These are phyloP conservation scores for Euphrasia confusa DNA, from an alignment of 257 asterid genomes.

Conservation along the genomic window DNA sequence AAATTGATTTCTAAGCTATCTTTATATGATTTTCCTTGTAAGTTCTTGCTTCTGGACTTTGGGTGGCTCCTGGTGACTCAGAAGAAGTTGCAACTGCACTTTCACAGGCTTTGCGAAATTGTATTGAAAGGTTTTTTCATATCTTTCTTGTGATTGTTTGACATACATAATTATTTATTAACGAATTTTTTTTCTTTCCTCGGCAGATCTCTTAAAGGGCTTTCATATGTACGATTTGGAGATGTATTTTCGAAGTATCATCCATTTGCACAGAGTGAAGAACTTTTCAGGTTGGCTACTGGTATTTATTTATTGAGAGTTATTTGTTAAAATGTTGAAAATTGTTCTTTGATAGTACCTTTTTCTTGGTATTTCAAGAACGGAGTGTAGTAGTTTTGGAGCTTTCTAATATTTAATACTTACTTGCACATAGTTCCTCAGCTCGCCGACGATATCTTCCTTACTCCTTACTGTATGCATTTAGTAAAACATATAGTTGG, in stretches of 20 bases:
- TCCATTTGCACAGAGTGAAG: slow-evolving; percentile 79
- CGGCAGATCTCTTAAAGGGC: slow-evolving; percentile 79
- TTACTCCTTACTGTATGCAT: slow-evolving; percentile 9
- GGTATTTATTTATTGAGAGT: slow-evolving; percentile 18
- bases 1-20: slow-evolving; percentile 20
- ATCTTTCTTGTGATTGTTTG: slow-evolving; percentile 27
- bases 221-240: slow-evolving; percentile 84
- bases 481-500: slow-evolving; percentile 19
- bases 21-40: slow-evolving; percentile 22
- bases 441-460: slow-evolving; percentile 20
- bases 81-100: slow-evolving; percentile 95
- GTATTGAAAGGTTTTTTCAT: slow-evolving; percentile 67
- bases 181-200: slow-evolving; percentile 28
- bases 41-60: slow-evolving; percentile 94
- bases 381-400: slow-evolving; percentile 1
- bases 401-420: slow-evolving; percentile 11
- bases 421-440: slow-evolving; percentile 5
- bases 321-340: slow-evolving; percentile 14
- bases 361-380: slow-evolving; percentile 4
- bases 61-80: slow-evolving; percentile 99
- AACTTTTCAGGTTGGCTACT: slow-evolving; percentile 62
- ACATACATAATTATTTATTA: slow-evolving; percentile 24
- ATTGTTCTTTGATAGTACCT: slow-evolving; percentile 1
- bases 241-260: slow-evolving; percentile 84
- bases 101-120: slow-evolving; percentile 91